These are phyloP conservation scores for Quercus agrifolia DNA, from an alignment of 306 rosid genomes.

Conservation along the genomic window DNA sequence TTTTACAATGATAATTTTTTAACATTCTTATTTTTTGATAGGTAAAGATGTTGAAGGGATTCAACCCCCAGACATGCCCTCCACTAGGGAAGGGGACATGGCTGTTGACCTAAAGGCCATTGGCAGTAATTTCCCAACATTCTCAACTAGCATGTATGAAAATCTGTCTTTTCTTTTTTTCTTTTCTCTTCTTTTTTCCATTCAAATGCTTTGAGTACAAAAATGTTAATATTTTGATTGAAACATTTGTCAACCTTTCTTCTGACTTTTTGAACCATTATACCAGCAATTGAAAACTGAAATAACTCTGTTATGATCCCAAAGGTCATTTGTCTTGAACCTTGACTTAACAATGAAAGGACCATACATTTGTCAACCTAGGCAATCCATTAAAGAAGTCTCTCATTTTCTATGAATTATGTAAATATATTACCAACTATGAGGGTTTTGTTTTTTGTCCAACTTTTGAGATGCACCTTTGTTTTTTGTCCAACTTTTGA, in stretches of 20 bases:
- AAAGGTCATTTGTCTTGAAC: not conserved
- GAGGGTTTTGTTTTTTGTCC: conserved; percentile 63
- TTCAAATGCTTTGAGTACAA: not conserved
- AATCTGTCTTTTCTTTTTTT: not conserved
- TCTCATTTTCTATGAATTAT: not conserved
- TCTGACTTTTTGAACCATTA: too few species aligned
- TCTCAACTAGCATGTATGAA: not conserved
- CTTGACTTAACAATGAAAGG: not conserved
- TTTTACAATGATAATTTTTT: not conserved
- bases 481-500: conserved; percentile 51
- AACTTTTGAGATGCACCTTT: conserved; percentile 66
- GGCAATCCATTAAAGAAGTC: not conserved
- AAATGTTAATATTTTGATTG: not conserved
- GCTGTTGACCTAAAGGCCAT: too few species aligned
- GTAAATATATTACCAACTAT: conserved; percentile 42
- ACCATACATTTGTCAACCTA: not conserved
- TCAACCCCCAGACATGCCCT: too few species aligned
- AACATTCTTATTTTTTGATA: not conserved
- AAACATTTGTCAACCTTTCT: not conserved
- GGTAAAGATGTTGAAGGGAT: too few species aligned
- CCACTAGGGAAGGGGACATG: too few species aligned
- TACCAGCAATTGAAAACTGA: too few species aligned
- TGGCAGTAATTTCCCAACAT: not conserved
- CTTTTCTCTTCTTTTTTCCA: not conserved
- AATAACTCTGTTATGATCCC: not conserved